Conservation (phyloP, 441 rosid genomes). For the Pelargonium myrrhifolium region DNA sequence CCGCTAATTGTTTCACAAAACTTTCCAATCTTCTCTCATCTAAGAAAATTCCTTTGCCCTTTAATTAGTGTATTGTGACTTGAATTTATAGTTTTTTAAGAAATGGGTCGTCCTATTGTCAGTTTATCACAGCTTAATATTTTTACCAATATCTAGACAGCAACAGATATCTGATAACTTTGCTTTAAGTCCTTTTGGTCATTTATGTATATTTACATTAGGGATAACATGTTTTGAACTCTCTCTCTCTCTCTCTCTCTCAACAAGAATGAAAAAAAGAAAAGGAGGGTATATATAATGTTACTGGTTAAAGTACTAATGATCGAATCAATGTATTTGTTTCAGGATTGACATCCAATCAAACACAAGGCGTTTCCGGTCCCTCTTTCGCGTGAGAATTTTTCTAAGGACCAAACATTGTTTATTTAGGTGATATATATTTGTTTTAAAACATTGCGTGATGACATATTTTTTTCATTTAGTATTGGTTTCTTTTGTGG, state of each 20-base stretch:
- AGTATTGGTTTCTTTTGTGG: constrained; percentile 5
- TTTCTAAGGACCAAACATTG: constrained; percentile 1
- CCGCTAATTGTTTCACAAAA: too few species aligned
- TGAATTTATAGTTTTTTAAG: not conserved
- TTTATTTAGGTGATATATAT: not conserved
- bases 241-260: not conserved
- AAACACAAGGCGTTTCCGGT: constrained; percentile 70
- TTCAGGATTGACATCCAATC: constrained; percentile 95
- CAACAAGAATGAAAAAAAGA: not conserved
- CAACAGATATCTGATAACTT: not conserved
- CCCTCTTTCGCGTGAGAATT: constrained; percentile 59
- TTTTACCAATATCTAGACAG: not conserved
- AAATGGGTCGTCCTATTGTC: not conserved
- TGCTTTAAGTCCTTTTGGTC: not conserved
- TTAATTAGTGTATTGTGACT: not conserved
- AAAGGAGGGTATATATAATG: not conserved
- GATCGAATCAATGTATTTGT: constrained; percentile 8
- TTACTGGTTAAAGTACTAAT: not conserved
- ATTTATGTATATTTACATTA: not conserved
- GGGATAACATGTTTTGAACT: not conserved
- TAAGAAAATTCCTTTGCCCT: not conserved
- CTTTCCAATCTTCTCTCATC: too few species aligned
- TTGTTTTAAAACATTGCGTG: not conserved
- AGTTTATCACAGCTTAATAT: not conserved
- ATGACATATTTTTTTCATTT: constrained; percentile 10